Percentiles rank a stretch among this genome's conserved stretches.
Evolutionary conservation across 2,329 filamentous ascomycete species (phyloP).

Genomic region (Ceratocystiopsis brevicomis): DNA sequence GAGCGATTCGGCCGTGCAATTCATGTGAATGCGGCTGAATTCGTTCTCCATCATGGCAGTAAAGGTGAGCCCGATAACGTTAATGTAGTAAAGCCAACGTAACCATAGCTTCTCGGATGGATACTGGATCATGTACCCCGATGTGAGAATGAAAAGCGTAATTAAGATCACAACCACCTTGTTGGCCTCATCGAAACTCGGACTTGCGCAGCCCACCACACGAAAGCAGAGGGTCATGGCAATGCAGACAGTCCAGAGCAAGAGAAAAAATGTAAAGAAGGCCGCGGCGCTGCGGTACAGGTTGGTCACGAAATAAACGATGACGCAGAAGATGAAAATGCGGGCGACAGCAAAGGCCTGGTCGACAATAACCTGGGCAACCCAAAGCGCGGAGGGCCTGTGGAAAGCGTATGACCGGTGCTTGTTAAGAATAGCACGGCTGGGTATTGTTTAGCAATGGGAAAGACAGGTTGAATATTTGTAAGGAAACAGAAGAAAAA

Average conservation of each 20-base stretch:
- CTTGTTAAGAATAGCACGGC: constrained; percentile 67
- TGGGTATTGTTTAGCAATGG: constrained; percentile 14
- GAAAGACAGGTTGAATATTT: too few species aligned
- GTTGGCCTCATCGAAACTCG: constrained; percentile 71
- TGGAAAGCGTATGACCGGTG: constrained; percentile 72
- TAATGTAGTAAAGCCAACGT: constrained; percentile 70
- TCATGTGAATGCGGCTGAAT: constrained; percentile 49
- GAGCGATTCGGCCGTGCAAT: constrained; percentile 47
- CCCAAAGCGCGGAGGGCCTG: constrained; percentile 63
- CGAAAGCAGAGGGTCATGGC: constrained; percentile 64
- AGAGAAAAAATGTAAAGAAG: constrained; percentile 60
- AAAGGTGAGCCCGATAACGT: constrained; percentile 52
- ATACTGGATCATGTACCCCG: constrained; percentile 71
- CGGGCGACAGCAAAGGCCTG: constrained; percentile 51
- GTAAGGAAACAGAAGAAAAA: too few species aligned
- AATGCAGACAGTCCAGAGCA: constrained; percentile 50
- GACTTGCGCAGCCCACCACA: constrained; percentile 54
- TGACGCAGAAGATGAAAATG: constrained; percentile 53
- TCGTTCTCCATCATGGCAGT: constrained; percentile 73
- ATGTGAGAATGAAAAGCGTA: constrained; percentile 63
- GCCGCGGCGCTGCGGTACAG: constrained; percentile 50
- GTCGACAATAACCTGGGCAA: constrained; percentile 67
- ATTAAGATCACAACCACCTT: constrained; percentile 66
- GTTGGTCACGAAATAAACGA: constrained; percentile 64
- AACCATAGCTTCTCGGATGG: constrained; percentile 56